Percentiles rank a stretch among this genome's conserved stretches.
Evolutionary conservation across 2,329 filamentous ascomycete species (phyloP).

Genomic region (Orbilia quercus): DNA sequence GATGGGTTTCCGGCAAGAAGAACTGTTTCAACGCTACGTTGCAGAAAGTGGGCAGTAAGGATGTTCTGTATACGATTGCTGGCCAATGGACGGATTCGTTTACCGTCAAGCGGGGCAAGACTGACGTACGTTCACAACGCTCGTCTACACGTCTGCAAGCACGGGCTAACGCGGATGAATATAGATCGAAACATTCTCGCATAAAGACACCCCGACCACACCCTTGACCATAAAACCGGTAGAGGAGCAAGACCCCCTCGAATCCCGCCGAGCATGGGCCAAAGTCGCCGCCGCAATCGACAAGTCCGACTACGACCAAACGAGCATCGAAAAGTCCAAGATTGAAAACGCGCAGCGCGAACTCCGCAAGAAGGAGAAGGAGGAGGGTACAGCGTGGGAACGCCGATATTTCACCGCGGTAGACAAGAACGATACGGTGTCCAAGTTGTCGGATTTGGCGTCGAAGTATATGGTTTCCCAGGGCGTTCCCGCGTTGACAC

Average conservation of each 20-base stretch:
- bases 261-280: slow-evolving; percentile 87
- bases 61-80: slow-evolving; percentile 80
- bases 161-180: slow-evolving; percentile 46
- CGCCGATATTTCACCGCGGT: slow-evolving; percentile 80
- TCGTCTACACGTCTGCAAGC: no score
- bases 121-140: slow-evolving; percentile 41
- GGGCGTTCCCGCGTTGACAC: slow-evolving; percentile 60
- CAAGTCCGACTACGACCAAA: slow-evolving; percentile 83
- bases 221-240: slow-evolving; percentile 77
- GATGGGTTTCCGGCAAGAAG: slow-evolving; percentile 95
- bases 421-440: slow-evolving; percentile 65
- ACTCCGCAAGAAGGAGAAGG: slow-evolving; percentile 77
- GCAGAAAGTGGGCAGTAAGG: slow-evolving; percentile 75
- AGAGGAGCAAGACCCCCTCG: slow-evolving; percentile 84
- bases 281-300: slow-evolving; percentile 84
- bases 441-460: slow-evolving; percentile 64
- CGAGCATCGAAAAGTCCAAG: slow-evolving; percentile 81
- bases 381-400: slow-evolving; percentile 81
- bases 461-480: slow-evolving; percentile 62
- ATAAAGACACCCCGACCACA: slow-evolving; percentile 70
- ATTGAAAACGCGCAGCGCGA: slow-evolving; percentile 90
- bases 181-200: slow-evolving; percentile 72
- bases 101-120: slow-evolving; percentile 72
- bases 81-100: slow-evolving; percentile 92
- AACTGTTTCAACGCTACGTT: slow-evolving; percentile 84